These are phyloP conservation scores for Lophiostoma macrostomum DNA, from an alignment of 495 filamentous ascomycete species.

Conservation along the genomic window DNA sequence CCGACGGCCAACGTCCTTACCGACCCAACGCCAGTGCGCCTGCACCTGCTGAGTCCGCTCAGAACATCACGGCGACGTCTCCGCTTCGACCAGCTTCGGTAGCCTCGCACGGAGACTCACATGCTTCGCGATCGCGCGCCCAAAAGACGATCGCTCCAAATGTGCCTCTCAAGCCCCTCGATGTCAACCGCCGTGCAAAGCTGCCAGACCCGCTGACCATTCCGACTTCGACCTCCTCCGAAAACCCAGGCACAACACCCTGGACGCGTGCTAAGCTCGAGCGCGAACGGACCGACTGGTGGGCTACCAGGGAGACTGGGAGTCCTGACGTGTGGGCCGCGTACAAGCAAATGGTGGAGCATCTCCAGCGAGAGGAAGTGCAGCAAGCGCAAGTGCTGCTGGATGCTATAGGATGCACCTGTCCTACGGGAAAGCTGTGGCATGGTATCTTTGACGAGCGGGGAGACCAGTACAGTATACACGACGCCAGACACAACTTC, in stretches of 20 bases:
- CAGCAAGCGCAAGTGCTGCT: conserved; percentile 75
- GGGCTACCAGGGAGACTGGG: conserved; percentile 72
- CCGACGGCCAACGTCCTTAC: conserved; percentile 12
- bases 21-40: conserved; percentile 4
- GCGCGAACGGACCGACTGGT: conserved; percentile 47
- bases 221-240: not conserved
- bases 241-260: conserved; percentile 2
- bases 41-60: conserved; percentile 18
- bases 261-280: conserved; percentile 52
- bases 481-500: too few species aligned
- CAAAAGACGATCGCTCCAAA: conserved; percentile 11
- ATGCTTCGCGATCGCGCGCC: conserved; percentile 10
- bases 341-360: conserved; percentile 60
- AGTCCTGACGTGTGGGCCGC: conserved; percentile 75
- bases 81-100: conserved; percentile 4
- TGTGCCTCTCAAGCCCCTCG: conserved; percentile 16
- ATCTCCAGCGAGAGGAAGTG: conserved; percentile 59
- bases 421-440: conserved; percentile 66
- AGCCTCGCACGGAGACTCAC: conserved; percentile 13
- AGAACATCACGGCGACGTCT: conserved; percentile 20
- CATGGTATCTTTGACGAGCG: conserved; percentile 71
- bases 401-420: conserved; percentile 72
- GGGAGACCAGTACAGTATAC: conserved; percentile 71
- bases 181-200: conserved; percentile 1
- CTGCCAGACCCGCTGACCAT: conserved; percentile 11